These are phyloP conservation scores for Candida hungchunana DNA, from an alignment of 805 yeast genomes.

Conservation along the genomic window DNA sequence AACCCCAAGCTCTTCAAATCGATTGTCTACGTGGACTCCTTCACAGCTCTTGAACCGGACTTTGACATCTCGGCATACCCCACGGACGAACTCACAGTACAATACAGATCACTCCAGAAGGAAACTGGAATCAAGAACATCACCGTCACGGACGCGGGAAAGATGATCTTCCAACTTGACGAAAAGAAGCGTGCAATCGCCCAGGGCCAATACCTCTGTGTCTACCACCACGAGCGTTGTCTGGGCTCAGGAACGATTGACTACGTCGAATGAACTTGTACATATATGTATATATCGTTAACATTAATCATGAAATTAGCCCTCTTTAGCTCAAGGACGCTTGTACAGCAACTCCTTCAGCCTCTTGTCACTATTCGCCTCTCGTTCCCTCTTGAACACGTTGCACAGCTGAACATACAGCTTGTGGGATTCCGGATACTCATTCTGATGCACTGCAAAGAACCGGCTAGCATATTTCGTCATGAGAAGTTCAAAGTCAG, in stretches of 20 bases:
- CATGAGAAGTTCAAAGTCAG: constrained; percentile 13
- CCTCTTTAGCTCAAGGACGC: too few species aligned
- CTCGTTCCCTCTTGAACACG: constrained; percentile 9
- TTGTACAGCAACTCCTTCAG: constrained; percentile 14
- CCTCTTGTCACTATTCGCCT: constrained; percentile 7
- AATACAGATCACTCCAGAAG: constrained; percentile 69
- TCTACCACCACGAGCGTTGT: constrained; percentile 63
- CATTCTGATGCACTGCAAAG: constrained; percentile 5
- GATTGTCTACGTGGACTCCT: constrained; percentile 37
- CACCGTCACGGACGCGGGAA: constrained; percentile 9
- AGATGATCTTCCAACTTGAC: constrained; percentile 35
- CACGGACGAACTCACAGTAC: constrained; percentile 40
- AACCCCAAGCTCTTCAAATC: constrained; percentile 50
- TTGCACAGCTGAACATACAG: constrained; percentile 5
- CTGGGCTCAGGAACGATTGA: constrained; percentile 57
- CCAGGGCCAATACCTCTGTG: constrained; percentile 80
- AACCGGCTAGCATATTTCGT: constrained; percentile 13
- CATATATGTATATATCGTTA: too few species aligned
- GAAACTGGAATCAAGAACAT: constrained; percentile 40
- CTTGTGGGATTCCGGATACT: constrained; percentile 12
- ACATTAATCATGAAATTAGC: too few species aligned
- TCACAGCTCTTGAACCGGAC: constrained; percentile 20
- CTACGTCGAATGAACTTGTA: constrained; percentile 15
- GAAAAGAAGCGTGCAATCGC: constrained; percentile 69
- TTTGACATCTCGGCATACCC: constrained; percentile 9